These are phyloP conservation scores for Tremellales sp. DNA, from an alignment of 1,284 basidiomycete genomes.

Conservation along the genomic window DNA sequence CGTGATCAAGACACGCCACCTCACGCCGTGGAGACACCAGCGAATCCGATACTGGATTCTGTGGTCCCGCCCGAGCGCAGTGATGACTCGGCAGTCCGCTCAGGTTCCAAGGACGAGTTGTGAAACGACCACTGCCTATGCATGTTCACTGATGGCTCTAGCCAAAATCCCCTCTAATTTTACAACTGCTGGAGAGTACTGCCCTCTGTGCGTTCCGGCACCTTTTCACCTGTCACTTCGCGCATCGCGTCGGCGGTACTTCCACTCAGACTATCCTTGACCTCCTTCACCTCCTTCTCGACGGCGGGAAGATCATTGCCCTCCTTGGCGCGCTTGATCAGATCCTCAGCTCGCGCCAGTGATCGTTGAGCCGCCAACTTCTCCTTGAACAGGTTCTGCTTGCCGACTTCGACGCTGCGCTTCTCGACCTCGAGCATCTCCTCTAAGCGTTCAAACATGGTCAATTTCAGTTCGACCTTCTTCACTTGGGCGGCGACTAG, in stretches of 20 bases:
- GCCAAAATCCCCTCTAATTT: no score
- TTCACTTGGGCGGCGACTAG: constrained; percentile 87
- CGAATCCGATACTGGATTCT: not conserved
- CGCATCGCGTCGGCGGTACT: not conserved
- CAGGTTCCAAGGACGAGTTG: constrained; percentile 5
- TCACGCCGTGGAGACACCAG: no score
- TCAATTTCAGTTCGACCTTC: constrained; percentile 90
- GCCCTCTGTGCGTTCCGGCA: not conserved
- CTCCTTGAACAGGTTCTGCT: constrained; percentile 46
- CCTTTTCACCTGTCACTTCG: not conserved
- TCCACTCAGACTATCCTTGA: not conserved
- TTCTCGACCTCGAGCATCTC: constrained; percentile 79
- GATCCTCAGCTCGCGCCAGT: constrained; percentile 36
- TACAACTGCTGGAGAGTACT: not conserved
- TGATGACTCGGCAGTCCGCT: not conserved
- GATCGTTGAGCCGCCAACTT: constrained; percentile 35
- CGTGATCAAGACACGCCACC: not conserved
- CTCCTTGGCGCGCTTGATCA: constrained; percentile 35
- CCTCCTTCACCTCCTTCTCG: not conserved
- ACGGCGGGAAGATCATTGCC: constrained; percentile 3
- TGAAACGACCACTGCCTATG: no score
- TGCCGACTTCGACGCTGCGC: constrained; percentile 44
- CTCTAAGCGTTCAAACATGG: constrained; percentile 86
- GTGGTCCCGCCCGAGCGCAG: not conserved
- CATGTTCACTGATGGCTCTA: no score